phyloP scores from a whole-genome alignment of 2,329 filamentous ascomycete species.

The Diplodia intermedia region DNA sequence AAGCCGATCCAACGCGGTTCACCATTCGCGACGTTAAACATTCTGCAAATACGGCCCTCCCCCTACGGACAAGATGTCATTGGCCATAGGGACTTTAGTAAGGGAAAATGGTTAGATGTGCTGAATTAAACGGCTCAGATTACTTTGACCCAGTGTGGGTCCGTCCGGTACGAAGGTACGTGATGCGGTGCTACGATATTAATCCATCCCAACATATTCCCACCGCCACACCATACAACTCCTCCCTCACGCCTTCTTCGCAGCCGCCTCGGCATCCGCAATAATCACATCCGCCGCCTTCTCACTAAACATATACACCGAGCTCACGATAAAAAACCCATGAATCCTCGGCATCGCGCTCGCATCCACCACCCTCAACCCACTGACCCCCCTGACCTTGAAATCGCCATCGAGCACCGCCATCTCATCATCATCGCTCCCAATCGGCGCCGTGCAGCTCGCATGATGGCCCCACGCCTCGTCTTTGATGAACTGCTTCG shows the following conservation, averaged over 20 bases:
- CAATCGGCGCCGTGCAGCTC: slow-evolving; percentile 63
- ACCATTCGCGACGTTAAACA: no score
- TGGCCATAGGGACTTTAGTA: no score
- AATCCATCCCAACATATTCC: no score
- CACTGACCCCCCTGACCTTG: slow-evolving; percentile 61
- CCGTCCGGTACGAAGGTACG: no score
- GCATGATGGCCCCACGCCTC: slow-evolving; percentile 60
- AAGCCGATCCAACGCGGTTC: no score
- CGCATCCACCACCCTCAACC: slow-evolving; percentile 68
- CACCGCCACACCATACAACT: no score
- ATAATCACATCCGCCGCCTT: slow-evolving; percentile 63
- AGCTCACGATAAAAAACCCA: slow-evolving; percentile 60
- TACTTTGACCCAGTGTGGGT: no score
- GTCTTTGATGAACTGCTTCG: slow-evolving; percentile 45
- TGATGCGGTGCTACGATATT: no score
- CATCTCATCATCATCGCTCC: slow-evolving; percentile 59
- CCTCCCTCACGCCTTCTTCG: background rate
- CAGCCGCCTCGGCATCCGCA: background rate
- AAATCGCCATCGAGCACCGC: slow-evolving; percentile 65
- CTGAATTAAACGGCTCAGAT: no score
- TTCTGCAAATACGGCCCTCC: no score
- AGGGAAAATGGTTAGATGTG: no score
- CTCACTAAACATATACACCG: slow-evolving; percentile 64
- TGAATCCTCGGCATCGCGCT: slow-evolving; percentile 64
- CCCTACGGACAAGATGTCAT: no score